Conservation (phyloP, 2,329 filamentous ascomycete genomes). For the Penicillium sp. region DNA sequence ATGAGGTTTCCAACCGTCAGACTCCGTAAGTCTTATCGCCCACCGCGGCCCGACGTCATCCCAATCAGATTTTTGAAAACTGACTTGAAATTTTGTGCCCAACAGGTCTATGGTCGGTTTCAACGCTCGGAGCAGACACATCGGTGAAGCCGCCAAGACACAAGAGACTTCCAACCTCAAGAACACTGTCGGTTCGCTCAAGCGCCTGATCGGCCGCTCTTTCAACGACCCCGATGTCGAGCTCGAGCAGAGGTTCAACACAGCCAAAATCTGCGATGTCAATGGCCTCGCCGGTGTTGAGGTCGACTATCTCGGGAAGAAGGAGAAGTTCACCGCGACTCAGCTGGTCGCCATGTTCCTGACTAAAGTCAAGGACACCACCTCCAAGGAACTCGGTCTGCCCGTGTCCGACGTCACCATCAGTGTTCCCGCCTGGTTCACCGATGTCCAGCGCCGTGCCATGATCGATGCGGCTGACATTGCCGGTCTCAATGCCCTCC, state of each 20-base stretch:
- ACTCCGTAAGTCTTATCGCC: slow-evolving; percentile 80
- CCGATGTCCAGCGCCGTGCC: slow-evolving; percentile 85
- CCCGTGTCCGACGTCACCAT: slow-evolving; percentile 92
- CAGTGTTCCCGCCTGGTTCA: slow-evolving; percentile 96
- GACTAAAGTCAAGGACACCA: slow-evolving; percentile 89
- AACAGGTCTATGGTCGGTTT: slow-evolving; percentile 89
- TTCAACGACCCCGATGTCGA: slow-evolving; percentile 90
- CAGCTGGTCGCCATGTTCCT: slow-evolving; percentile 96
- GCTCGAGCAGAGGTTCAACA: slow-evolving; percentile 89
- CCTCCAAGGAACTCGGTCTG: slow-evolving; percentile 82
- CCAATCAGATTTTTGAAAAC: slow-evolving; percentile 15
- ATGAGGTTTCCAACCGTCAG: slow-evolving; percentile 97
- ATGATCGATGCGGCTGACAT: slow-evolving; percentile 92
- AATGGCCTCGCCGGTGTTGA: slow-evolving; percentile 94
- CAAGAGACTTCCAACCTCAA: slow-evolving; percentile 99
- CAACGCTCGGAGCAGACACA: slow-evolving; percentile 88
- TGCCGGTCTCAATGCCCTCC: slow-evolving; percentile 86
- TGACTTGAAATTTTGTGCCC: slow-evolving; percentile 22
- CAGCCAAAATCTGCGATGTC: slow-evolving; percentile 82
- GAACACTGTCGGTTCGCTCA: slow-evolving; percentile 93
- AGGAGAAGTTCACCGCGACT: slow-evolving; percentile 91
- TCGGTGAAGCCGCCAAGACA: slow-evolving; percentile 95
- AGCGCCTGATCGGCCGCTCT: slow-evolving; percentile 86
- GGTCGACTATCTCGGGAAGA: slow-evolving; percentile 90
- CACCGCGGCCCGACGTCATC: slow-evolving; percentile 19